Evolutionary conservation across 75 land plant genomes (phyloP).

Genomic region (Sequoia sempervirens): DNA sequence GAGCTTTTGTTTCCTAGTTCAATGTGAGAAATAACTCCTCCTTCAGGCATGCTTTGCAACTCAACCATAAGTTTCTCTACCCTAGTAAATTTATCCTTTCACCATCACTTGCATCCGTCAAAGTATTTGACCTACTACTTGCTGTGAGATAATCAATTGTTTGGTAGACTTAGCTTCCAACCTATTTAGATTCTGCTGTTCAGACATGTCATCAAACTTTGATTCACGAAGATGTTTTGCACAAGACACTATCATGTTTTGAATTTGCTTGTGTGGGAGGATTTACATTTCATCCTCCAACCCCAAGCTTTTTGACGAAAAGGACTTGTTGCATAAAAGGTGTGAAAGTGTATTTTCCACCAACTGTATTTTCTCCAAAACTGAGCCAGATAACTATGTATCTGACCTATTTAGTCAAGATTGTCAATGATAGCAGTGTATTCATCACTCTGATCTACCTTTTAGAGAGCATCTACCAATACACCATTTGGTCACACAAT

Average conservation of each 20-base stretch:
- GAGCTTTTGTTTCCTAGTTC: constrained; percentile 20
- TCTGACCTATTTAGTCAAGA: too few species aligned
- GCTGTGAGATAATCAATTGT: background rate
- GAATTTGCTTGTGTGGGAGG: constrained; percentile 13
- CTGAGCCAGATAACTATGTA: background rate
- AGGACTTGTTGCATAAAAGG: background rate
- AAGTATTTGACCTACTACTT: background rate
- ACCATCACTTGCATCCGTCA: background rate
- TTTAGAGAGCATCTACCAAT: too few species aligned
- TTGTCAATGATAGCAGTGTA: too few species aligned
- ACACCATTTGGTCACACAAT: too few species aligned
- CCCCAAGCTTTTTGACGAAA: constrained; percentile 4
- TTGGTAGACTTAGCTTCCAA: background rate
- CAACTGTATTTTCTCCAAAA: constrained; percentile 15
- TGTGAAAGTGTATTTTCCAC: background rate
- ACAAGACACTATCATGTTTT: constrained; percentile 16
- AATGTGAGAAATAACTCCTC: constrained; percentile 42
- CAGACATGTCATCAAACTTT: background rate
- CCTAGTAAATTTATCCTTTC: constrained; percentile 12
- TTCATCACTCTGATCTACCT: too few species aligned
- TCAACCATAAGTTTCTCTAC: constrained; percentile 93
- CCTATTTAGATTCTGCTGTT: background rate
- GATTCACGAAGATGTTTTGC: background rate
- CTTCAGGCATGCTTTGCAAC: constrained; percentile 71
- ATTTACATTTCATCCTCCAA: constrained; percentile 3